A percentile compares a stretch with the other conserved stretches of the same genome.
These are phyloP conservation scores for Trametes villosa DNA, from an alignment of 768 basidiomycete genomes.

Conservation along the genomic window DNA sequence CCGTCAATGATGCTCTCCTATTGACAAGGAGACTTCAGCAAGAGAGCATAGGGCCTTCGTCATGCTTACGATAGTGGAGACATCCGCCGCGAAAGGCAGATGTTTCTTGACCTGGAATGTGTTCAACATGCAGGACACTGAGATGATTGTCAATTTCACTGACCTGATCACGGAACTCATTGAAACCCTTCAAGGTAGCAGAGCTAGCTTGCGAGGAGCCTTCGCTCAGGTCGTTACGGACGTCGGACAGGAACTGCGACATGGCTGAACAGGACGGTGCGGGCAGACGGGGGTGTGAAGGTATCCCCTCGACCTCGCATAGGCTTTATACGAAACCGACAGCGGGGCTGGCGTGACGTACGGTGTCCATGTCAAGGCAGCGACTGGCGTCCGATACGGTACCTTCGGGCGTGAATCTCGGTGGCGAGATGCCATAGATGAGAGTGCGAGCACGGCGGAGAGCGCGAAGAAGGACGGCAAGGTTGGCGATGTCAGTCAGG, in stretches of 20 bases:
- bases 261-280: neutral
- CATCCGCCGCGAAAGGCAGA: conserved; percentile 39
- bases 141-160: neutral
- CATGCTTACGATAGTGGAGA: conserved; percentile 47
- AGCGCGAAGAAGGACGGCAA: no score
- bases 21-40: no score
- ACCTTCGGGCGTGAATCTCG: neutral
- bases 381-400: no score
- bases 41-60: neutral
- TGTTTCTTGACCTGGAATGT: conserved; percentile 50
- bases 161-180: conserved; percentile 50
- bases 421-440: neutral
- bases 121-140: neutral
- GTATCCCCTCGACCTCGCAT: neutral
- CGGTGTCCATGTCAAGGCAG: no score
- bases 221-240: neutral
- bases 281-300: neutral
- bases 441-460: neutral
- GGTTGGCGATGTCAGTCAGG: neutral
- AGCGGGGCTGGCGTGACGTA: neutral
- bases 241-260: neutral
- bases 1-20: conserved; percentile 67
- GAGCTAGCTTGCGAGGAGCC: neutral
- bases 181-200: conserved; percentile 27
- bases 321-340: neutral